Evolutionary conservation across 2,329 filamentous ascomycete species (phyloP), one percentile per base, ranked within the genome.

Genomic region (Xylaria sp.): DNA sequence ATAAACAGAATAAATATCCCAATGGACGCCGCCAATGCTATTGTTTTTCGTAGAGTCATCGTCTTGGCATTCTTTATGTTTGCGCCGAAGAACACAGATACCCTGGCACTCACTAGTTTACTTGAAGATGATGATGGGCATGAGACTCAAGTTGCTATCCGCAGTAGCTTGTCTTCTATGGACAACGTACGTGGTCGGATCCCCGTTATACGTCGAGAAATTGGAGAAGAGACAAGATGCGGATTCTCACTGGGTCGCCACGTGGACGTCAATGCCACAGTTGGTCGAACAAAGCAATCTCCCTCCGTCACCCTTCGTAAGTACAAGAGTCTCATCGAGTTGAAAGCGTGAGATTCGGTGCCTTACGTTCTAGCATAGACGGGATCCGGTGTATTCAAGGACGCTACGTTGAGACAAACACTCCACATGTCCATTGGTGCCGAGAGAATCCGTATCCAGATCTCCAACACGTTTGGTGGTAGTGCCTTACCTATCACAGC

Each of bases 211-310:
- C 5, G 25, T 20, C 36, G 63, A 65, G 45, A 56, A 55, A 5
- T 15, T 59, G 17, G 39, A 55, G n/a, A 20, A 47, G n/a, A 65
- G 69, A 10, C 72, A 73, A 59, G 75, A 78, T n/a, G 77, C 77
- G 36, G 73, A 81, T 49, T 73, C 68, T 33, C 86, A 88, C 69
- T 90, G 88, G 89, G 84, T 89, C 5, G 84, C 86, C 67, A 87
- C 85, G 1, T 91, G 89, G 89, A 85, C 86, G 0, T 82, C 87
- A 2, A 90, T 90, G 88, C 88, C 88, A 0, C 88, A 91, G 74
- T 78, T 89, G 45, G 87, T 87, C 1, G 89, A 91, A 72, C 84
- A 82, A 10, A 81, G 78, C 53, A 91, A 91, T 69, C 80, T 91
- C 22, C 89, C 89, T 10, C 85, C 85, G 0, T 75, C 83, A 2